Evolutionary conservation across 768 basidiomycete genomes (phyloP), one percentile per base, ranked within the genome.

Genomic region (Leccinum pellstonianum): DNA sequence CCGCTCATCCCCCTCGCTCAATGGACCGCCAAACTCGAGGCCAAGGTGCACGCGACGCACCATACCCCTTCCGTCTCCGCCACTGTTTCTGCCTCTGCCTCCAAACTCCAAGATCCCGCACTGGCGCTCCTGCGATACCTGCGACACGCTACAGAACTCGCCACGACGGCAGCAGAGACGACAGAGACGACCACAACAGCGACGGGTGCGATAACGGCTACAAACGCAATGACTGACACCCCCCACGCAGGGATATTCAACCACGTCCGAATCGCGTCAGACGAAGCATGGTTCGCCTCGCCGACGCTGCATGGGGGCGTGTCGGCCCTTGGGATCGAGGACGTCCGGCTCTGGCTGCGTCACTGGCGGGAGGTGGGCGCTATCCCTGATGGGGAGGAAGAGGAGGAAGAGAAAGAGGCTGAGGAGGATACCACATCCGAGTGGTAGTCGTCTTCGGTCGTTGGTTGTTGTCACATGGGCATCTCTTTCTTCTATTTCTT

Each of bases 1-100:
- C 62, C 59, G 5, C 53, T 63, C 35, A 38, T 68, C 10, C 47
- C 61, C 9, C 59, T 61, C 46, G 3, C 56, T 1, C 47, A 68
- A 19, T 66, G 61, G 62, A 59, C 54, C n/a, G 12, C 62, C n/a
- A 29, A 37, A 38, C 58, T 64, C 12, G 62, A 60, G 25, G 37
- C 50, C 2, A 52, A 17, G 14, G 56, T 64, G 1, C 54, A 64
- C 51, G 3, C 53, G 23, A 17, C 49, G 4, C 55, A 29, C 3
- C 7, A 33, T 21, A 27, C 51, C 4, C 14, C 54, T 50, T 27
- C 33, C 0, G 33, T 21, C 9, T 17, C 21, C 23, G 31, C 51
- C 31, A 35, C n/a, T n/a, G 15, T 52, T n/a, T 31, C 25, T 25
- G 25, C 25, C 7, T 48, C 47, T 19, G 21, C 48, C 23, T 29